Evolutionary conservation across 2,329 filamentous ascomycete species (phyloP).

Genomic region (Colletotrichum acutatum): DNA sequence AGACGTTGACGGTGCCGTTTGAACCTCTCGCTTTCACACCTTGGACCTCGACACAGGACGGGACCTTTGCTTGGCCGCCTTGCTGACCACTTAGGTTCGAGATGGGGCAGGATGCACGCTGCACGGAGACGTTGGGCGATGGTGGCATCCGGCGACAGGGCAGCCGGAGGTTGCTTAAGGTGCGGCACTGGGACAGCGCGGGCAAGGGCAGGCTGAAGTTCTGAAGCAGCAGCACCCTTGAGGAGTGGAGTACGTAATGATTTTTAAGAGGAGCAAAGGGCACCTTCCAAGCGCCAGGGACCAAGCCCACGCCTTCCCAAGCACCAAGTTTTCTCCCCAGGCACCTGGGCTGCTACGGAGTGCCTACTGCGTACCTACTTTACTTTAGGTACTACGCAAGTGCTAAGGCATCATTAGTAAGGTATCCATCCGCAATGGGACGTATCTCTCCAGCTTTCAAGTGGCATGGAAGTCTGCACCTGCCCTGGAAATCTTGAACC

Average conservation of each 20-base stretch:
- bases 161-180: not conserved
- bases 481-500: not conserved
- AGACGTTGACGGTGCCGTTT: not conserved
- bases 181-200: not conserved
- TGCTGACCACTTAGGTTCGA: not conserved
- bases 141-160: conserved; percentile 8
- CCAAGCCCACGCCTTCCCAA: not conserved
- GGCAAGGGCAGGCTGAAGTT: not conserved
- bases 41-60: not conserved
- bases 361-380: not conserved
- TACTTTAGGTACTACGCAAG: not conserved
- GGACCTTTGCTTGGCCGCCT: not conserved
- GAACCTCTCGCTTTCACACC: not conserved
- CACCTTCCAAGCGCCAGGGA: not conserved
- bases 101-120: not conserved
- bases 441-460: not conserved
- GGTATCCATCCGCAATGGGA: not conserved
- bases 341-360: too few species aligned
- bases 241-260: not conserved
- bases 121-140: not conserved
- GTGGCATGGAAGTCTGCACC: not conserved
- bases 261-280: conserved; percentile 4
- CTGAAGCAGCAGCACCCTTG: not conserved
- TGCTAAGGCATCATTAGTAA: not conserved
- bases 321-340: too few species aligned